These are phyloP conservation scores for Saccharomyces hybrid DNA, from an alignment of 1,139 yeast species.

Conservation along the genomic window DNA sequence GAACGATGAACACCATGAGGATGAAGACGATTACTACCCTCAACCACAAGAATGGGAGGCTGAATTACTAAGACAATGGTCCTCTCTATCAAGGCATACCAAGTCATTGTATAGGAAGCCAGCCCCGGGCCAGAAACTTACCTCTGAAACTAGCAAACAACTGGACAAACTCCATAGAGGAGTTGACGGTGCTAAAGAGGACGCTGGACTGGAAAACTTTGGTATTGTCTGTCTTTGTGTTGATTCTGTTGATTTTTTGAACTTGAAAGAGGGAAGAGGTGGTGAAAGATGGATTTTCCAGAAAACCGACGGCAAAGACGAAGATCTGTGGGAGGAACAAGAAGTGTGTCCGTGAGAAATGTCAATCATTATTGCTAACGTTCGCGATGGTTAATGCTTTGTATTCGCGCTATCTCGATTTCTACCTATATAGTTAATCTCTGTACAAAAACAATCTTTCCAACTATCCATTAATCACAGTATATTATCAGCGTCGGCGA, in stretches of 20 bases:
- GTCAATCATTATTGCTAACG: background rate
- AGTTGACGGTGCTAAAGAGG: conserved; percentile 73
- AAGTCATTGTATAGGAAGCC: conserved; percentile 68
- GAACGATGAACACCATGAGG: conserved; percentile 6
- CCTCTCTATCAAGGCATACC: conserved; percentile 45
- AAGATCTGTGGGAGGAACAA: conserved; percentile 63
- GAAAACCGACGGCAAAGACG: conserved; percentile 46
- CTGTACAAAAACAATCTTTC: background rate
- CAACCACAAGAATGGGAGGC: conserved; percentile 54
- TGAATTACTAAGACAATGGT: conserved; percentile 64
- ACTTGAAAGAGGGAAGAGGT: conserved; percentile 37
- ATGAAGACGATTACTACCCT: conserved; percentile 34
- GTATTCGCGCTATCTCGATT: background rate
- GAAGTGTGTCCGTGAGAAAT: conserved; percentile 67
- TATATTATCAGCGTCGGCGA: background rate
- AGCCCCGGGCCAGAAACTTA: conserved; percentile 52
- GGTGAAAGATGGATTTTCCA: conserved; percentile 37
- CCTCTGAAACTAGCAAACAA: conserved; percentile 47
- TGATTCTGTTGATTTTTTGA: conserved; percentile 65
- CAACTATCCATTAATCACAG: background rate
- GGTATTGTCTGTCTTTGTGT: conserved; percentile 63
- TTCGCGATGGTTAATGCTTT: background rate
- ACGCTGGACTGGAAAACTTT: conserved; percentile 61
- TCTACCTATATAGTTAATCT: background rate
- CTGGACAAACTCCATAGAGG: conserved; percentile 72